Conservation (phyloP, 306 rosid genomes). For the Dalbergia oliveri region DNA sequence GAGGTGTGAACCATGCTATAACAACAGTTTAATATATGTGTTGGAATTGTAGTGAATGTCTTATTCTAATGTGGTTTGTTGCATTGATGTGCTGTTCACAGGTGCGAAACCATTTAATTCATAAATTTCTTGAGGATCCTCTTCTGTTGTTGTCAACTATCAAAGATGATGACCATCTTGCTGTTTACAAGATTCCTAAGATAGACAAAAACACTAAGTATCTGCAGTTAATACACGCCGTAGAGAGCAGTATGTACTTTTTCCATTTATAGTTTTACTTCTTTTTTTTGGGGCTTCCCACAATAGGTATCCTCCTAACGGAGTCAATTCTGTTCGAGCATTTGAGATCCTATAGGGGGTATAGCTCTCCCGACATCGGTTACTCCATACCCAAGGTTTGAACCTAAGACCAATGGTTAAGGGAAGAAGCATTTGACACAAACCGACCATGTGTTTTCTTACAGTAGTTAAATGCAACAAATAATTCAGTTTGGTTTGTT, state of each 20-base stretch:
- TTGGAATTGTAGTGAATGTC: constrained; percentile 22
- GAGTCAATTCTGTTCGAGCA: too few relatives aligned
- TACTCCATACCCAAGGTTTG: too few relatives aligned
- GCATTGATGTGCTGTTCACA: constrained; percentile 49
- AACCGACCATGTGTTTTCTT: background rate
- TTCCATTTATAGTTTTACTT: background rate
- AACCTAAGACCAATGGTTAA: too few relatives aligned
- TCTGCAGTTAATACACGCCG: constrained; percentile 90
- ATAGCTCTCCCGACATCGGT: too few relatives aligned
- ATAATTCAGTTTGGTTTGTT: constrained; percentile 31
- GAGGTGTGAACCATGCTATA: constrained; percentile 66
- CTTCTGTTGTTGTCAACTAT: constrained; percentile 74
- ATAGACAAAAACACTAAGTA: constrained; percentile 72
- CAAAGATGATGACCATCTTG: constrained; percentile 91
- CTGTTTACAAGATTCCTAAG: constrained; percentile 84
- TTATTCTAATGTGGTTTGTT: constrained; percentile 36
- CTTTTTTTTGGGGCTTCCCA: too few relatives aligned
- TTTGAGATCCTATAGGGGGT: too few relatives aligned
- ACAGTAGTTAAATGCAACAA: constrained; percentile 24
- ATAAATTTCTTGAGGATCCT: constrained; percentile 89
- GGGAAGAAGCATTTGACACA: too few relatives aligned
- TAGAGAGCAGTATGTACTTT: constrained; percentile 76
- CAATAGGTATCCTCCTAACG: too few relatives aligned
- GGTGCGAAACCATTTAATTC: constrained; percentile 82
- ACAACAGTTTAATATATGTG: constrained; percentile 27